Evolutionary conservation across 2,329 filamentous ascomycete genomes (phyloP).

Genomic region (Trichoderma sp.): DNA sequence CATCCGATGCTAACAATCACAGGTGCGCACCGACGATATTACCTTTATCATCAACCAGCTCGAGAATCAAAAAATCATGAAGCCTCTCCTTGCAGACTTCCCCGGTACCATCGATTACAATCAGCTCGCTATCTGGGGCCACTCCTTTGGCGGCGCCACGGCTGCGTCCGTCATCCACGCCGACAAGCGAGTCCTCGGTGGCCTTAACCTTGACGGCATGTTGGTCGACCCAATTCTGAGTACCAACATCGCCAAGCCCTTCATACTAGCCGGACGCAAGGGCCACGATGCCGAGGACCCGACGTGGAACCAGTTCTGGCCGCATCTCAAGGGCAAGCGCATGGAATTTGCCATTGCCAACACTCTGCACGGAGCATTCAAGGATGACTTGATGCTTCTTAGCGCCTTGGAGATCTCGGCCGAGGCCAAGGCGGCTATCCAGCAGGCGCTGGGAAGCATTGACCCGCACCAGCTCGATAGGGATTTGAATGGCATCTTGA

Average conservation of each 20-base stretch:
- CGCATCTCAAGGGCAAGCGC: conserved; percentile 27
- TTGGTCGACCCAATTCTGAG: conserved; percentile 33
- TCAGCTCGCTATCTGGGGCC: conserved; percentile 36
- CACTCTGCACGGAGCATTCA: conserved; percentile 33
- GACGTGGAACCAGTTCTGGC: conserved; percentile 33
- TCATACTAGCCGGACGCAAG: conserved; percentile 32
- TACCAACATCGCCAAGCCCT: conserved; percentile 27
- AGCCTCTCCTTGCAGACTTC: conserved; percentile 22
- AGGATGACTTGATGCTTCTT: conserved; percentile 31
- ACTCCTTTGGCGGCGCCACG: conserved; percentile 40
- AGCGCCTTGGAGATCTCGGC: conserved; percentile 25
- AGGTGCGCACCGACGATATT: conserved; percentile 37
- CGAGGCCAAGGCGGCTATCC: conserved; percentile 2
- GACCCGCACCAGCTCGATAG: conserved; percentile 21
- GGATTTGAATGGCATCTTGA: conserved; percentile 24
- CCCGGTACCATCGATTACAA: conserved; percentile 28
- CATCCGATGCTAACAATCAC: not conserved
- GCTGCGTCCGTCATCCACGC: conserved; percentile 32
- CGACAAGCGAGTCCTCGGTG: conserved; percentile 35
- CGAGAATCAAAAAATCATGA: conserved; percentile 21
- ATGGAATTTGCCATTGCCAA: conserved; percentile 27
- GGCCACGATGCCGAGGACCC: conserved; percentile 30
- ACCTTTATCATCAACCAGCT: conserved; percentile 38
- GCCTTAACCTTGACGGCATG: conserved; percentile 41
- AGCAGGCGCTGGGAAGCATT: conserved; percentile 22